phyloP scores from a whole-genome alignment of 352 stramenopile genomes.

The Pythium guiyangense region DNA sequence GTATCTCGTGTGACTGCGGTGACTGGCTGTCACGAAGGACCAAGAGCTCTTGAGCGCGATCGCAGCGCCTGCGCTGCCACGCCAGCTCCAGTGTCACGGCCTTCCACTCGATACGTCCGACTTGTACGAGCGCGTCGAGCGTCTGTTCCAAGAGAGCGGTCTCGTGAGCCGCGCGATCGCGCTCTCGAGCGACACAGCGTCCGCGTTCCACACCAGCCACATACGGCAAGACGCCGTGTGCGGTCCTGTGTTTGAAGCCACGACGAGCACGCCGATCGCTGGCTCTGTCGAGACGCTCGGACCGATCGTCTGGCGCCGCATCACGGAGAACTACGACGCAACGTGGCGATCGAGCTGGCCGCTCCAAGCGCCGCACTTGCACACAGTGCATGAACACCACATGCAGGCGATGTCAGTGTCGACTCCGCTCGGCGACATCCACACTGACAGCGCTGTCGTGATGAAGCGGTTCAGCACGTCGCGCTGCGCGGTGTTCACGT shows the following conservation, averaged over 20 bases:
- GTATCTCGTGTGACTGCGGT: too few relatives aligned
- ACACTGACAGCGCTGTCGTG: background rate
- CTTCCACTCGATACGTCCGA: background rate
- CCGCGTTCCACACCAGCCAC: conserved; percentile 2
- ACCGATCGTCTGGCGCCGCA: conserved; percentile 2
- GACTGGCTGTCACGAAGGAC: too few relatives aligned
- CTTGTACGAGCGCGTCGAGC: conserved; percentile 1
- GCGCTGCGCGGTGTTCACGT: background rate
- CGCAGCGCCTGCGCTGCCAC: background rate
- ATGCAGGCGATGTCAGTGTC: background rate
- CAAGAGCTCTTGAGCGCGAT: background rate
- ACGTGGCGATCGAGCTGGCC: background rate
- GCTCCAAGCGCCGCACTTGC: background rate
- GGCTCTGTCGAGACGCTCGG: background rate
- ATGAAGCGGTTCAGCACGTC: background rate
- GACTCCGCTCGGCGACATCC: background rate
- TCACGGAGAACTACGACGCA: background rate
- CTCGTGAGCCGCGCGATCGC: background rate
- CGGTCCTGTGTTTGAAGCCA: conserved; percentile 7
- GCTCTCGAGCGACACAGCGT: background rate
- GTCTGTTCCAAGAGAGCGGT: too few relatives aligned
- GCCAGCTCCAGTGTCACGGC: background rate
- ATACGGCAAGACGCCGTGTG: conserved; percentile 1
- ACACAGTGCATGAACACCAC: background rate
- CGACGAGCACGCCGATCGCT: conserved; percentile 1